Percentiles rank a stretch among this genome's conserved stretches.
Evolutionary conservation across 768 basidiomycete species (phyloP).

Genomic region (Fibroporia radiculosa): DNA sequence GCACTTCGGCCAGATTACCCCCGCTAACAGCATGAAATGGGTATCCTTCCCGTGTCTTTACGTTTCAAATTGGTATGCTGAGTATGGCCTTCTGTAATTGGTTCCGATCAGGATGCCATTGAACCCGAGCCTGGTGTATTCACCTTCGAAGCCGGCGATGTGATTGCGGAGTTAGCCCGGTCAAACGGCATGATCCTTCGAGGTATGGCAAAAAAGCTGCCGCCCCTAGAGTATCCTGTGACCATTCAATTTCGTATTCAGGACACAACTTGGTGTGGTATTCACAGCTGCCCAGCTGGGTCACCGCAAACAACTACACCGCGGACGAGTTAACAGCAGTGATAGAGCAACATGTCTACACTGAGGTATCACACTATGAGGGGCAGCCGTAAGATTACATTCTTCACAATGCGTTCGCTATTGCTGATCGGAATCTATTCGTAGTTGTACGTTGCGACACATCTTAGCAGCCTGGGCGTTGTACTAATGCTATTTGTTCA

Average conservation of each 20-base stretch:
- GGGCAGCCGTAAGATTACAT: constrained; percentile 36
- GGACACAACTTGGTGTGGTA: constrained; percentile 39
- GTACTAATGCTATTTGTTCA: not conserved
- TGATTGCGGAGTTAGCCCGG: constrained; percentile 36
- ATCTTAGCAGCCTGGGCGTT: not conserved
- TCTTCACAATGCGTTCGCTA: not conserved
- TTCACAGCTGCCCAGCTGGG: constrained; percentile 46
- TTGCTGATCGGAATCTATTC: not conserved
- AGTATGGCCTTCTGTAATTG: not conserved
- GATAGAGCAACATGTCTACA: constrained; percentile 40
- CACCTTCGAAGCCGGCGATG: constrained; percentile 39
- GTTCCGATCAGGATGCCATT: constrained; percentile 36
- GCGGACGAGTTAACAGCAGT: constrained; percentile 35
- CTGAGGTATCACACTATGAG: constrained; percentile 44
- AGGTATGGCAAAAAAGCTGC: constrained; percentile 19
- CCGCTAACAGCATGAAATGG: constrained; percentile 41
- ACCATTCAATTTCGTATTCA: not conserved
- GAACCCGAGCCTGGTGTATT: constrained; percentile 41
- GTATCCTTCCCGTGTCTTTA: constrained; percentile 9
- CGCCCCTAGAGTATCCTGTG: not conserved
- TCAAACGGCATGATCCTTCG: constrained; percentile 40
- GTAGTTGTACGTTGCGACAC: constrained; percentile 12
- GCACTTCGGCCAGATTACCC: constrained; percentile 37
- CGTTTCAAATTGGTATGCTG: not conserved
- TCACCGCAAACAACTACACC: constrained; percentile 34